Evolutionary conservation across 768 basidiomycete species (phyloP).

Genomic region (Galerina sulciceps): DNA sequence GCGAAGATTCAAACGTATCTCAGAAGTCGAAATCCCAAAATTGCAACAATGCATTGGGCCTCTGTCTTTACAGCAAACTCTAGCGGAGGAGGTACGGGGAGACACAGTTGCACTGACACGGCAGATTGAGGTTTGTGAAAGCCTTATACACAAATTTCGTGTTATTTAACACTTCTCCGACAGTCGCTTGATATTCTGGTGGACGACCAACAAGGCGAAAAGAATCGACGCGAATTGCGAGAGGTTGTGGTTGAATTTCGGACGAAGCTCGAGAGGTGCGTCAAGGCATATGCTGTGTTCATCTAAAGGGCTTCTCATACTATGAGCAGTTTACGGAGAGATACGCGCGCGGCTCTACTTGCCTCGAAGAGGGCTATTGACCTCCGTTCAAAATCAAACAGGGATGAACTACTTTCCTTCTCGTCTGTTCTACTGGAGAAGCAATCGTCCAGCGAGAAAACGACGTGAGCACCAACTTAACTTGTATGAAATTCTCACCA

Average conservation of each 20-base stretch:
- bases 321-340: conserved; percentile 55
- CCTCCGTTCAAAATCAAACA: conserved; percentile 54
- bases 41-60: conserved; percentile 73
- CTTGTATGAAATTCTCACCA: neutral
- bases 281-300: neutral
- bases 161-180: conserved; percentile 9
- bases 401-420: conserved; percentile 67
- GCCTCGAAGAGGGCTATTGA: conserved; percentile 78
- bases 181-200: conserved; percentile 72
- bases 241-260: conserved; percentile 53
- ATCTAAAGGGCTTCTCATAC: neutral
- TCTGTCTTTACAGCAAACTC: conserved; percentile 68
- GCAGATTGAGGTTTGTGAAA: conserved; percentile 67
- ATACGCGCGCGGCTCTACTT: conserved; percentile 70
- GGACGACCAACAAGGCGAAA: conserved; percentile 71
- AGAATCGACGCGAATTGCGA: conserved; percentile 50
- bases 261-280: conserved; percentile 54
- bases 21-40: conserved; percentile 75
- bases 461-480: conserved; percentile 47
- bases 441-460: conserved; percentile 57
- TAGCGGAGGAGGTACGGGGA: conserved; percentile 75
- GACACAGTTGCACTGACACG: conserved; percentile 67
- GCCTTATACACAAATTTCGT: neutral
- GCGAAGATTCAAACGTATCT: conserved; percentile 65
- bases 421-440: conserved; percentile 56